Evolutionary conservation across 345 rosid genomes (phyloP).

Genomic region (Melaleuca alternifolia): DNA sequence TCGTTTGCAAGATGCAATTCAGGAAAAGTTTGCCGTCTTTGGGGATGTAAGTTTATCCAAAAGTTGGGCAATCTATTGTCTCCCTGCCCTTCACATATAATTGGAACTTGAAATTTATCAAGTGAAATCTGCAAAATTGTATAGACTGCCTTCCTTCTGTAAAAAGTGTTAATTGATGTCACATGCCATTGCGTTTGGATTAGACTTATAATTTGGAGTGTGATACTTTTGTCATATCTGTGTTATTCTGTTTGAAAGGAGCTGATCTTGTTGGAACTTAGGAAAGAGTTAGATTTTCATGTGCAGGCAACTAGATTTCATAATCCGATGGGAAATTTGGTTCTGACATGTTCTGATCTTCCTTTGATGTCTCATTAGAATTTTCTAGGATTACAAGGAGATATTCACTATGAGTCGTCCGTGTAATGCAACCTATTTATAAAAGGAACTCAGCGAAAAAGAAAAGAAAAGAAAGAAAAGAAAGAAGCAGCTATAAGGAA

Average conservation of each 20-base stretch:
- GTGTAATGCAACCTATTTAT: background rate
- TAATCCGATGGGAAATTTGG: background rate
- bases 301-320: background rate
- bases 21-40: constrained; percentile 92
- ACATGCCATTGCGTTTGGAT: background rate
- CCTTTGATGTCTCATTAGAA: background rate
- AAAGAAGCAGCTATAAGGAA: background rate
- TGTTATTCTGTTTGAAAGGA: background rate
- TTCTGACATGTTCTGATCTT: background rate
- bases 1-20: constrained; percentile 85
- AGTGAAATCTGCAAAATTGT: background rate
- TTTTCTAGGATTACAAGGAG: background rate
- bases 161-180: background rate
- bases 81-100: background rate
- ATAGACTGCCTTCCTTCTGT: background rate
- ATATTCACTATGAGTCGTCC: background rate
- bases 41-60: constrained; percentile 63
- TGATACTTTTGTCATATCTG: background rate
- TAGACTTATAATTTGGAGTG: background rate
- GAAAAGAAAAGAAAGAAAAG: background rate
- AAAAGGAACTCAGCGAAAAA: background rate
- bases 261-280: background rate
- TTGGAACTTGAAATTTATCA: background rate
- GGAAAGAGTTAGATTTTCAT: background rate
- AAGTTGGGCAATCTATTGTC: background rate